Conservation (phyloP, 2,329 filamentous ascomycete genomes). For the Xylariaceae sp. region DNA sequence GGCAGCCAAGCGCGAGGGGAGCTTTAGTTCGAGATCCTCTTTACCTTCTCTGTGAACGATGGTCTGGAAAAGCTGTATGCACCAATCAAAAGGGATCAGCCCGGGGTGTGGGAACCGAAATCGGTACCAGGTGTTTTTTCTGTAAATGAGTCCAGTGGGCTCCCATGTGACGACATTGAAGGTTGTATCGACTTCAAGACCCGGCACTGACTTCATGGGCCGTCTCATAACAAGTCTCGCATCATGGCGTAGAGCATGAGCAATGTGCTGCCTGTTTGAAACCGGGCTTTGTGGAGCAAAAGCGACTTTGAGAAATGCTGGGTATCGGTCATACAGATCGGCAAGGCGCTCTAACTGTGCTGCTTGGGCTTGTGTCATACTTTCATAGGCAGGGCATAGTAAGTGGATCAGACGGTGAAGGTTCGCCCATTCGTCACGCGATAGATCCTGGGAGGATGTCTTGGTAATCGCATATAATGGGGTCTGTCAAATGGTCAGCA, state of each 20-base stretch:
- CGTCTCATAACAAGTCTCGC: slow-evolving; percentile 1
- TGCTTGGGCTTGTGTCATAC: neutral
- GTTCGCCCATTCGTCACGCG: neutral
- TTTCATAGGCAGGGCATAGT: neutral
- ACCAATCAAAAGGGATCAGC: slow-evolving; percentile 12
- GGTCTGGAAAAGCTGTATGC: slow-evolving; percentile 9
- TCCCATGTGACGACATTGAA: slow-evolving; percentile 1
- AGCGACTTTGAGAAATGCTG: slow-evolving; percentile 7
- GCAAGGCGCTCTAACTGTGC: neutral
- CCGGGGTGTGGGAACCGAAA: slow-evolving; percentile 12
- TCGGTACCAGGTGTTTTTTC: neutral
- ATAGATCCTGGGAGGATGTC: neutral
- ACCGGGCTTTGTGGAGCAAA: slow-evolving; percentile 5
- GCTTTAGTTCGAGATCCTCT: neutral
- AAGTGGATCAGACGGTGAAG: slow-evolving; percentile 6
- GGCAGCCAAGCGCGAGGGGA: slow-evolving; percentile 1
- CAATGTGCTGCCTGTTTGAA: slow-evolving; percentile 4
- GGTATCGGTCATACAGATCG: slow-evolving; percentile 10
- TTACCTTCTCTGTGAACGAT: neutral
- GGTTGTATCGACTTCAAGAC: no score
- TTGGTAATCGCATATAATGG: neutral
- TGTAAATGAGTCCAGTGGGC: neutral
- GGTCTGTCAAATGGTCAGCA: neutral
- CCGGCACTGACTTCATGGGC: neutral
- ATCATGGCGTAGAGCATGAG: slow-evolving; percentile 5